Evolutionary conservation across 1,139 yeast genomes (phyloP), one percentile per base, ranked within the genome.

Genomic region (Hyphopichia pseudoburtonii): DNA sequence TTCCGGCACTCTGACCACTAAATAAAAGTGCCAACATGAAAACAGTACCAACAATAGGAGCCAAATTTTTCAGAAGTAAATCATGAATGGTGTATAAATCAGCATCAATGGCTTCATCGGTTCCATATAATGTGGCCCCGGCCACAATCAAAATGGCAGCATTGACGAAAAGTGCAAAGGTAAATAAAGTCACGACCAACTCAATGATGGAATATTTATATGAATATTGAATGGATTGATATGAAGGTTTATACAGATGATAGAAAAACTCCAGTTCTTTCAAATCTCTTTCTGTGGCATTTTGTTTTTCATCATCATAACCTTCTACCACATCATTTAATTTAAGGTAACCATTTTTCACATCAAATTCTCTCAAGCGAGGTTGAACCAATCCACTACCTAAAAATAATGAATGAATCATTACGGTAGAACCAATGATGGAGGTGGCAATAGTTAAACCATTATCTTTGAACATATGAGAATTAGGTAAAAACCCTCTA

Each of bases 1-100:
- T 81, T 33, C 94, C 94, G 0, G 95, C 90, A 43, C 87, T 80
- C 52, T 84, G 87, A 8, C 95, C 95, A 41, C 87, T 79, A 47
- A 82, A 75, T 25, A 86, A 62, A 47, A 86, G 65, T 0, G 95
- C 92, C 32, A 85, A 62, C 78, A 85, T 85, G 61, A 86, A 86
- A 0, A 86, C 64, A 0, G 87, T 80, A 22, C 94, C 95, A 1
- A 85, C 90, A 2, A 76, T 81, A 3, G 87, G 87, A 1, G 88
- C 78, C 26, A 86, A 65, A 34, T 76, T 73, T 28, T 56, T 51
- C 1, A 78, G 67, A 26, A 86, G 65, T 51, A 86, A 66, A 27
- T 70, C 64, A 56, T 86, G 81, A 41, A 86, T 82, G 3, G 88
- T 73, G 52, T 80, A 83, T 46, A 86, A 70, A 54, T 85, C 94